These are phyloP conservation scores for Aspergillus jensenii DNA, from an alignment of 2,329 filamentous ascomycete genomes.

Conservation along the genomic window DNA sequence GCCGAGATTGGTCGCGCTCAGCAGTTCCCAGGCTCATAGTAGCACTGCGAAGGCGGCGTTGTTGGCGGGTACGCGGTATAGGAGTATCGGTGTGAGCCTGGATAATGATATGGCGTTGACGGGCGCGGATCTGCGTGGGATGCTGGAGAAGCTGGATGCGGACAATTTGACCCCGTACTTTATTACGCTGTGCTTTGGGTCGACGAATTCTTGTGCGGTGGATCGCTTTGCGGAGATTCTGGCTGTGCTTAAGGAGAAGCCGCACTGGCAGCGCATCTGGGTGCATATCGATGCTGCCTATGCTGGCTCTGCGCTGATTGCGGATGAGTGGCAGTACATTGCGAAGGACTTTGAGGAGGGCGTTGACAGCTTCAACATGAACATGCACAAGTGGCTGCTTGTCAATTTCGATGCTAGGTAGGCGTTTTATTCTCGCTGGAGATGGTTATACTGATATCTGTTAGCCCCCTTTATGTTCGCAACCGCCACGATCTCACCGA, in stretches of 20 bases:
- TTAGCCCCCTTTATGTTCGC: slow-evolving; percentile 74
- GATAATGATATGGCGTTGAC: slow-evolving; percentile 70
- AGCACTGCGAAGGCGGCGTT: slow-evolving; percentile 84
- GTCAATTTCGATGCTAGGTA: slow-evolving; percentile 79
- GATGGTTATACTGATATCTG: not conserved
- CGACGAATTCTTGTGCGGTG: slow-evolving; percentile 82
- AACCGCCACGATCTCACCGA: slow-evolving; percentile 73
- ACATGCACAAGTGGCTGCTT: slow-evolving; percentile 97
- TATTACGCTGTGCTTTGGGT: slow-evolving; percentile 79
- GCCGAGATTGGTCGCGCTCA: slow-evolving; percentile 74
- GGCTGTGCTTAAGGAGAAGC: slow-evolving; percentile 47
- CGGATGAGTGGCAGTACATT: slow-evolving; percentile 75
- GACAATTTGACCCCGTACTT: slow-evolving; percentile 82
- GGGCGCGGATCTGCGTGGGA: slow-evolving; percentile 58
- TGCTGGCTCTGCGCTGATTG: slow-evolving; percentile 79
- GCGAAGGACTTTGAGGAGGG: slow-evolving; percentile 56
- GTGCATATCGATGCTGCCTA: slow-evolving; percentile 94
- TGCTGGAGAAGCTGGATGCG: slow-evolving; percentile 64
- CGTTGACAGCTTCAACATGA: slow-evolving; percentile 90
- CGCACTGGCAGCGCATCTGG: slow-evolving; percentile 66
- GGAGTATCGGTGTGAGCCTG: slow-evolving; percentile 63
- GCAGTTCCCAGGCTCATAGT: slow-evolving; percentile 76
- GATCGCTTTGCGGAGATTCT: slow-evolving; percentile 76
- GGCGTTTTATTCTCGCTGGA: too few relatives aligned
- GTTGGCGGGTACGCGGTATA: slow-evolving; percentile 81